Conservation (phyloP, 352 stramenopile genomes). For the Globisporangium barbulae region DNA sequence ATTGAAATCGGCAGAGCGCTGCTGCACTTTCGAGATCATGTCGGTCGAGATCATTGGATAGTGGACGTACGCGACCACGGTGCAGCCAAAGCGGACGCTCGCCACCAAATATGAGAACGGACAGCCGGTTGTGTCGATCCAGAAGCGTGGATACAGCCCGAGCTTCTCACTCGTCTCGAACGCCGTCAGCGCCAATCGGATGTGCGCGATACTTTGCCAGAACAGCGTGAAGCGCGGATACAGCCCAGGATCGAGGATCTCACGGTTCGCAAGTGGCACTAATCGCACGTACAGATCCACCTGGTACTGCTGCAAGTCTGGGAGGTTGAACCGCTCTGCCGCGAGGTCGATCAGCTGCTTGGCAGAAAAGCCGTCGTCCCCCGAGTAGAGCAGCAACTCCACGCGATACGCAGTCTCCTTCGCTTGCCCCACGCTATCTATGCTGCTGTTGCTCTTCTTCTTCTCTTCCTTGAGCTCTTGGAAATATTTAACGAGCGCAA, state of each 20-base stretch:
- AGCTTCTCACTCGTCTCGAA: slow-evolving; percentile 53
- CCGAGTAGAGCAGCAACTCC: slow-evolving; percentile 63
- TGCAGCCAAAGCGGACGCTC: slow-evolving; percentile 76
- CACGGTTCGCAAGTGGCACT: slow-evolving; percentile 64
- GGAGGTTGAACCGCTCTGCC: slow-evolving; percentile 82
- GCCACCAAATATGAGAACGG: slow-evolving; percentile 96
- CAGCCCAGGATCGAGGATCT: slow-evolving; percentile 64
- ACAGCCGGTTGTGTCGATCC: slow-evolving; percentile 97
- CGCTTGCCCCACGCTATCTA: not conserved
- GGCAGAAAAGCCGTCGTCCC: slow-evolving; percentile 66
- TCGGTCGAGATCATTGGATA: slow-evolving; percentile 99
- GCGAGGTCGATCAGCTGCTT: slow-evolving; percentile 74
- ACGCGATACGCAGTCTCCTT: slow-evolving; percentile 17
- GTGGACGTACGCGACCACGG: slow-evolving; percentile 96
- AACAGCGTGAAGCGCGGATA: slow-evolving; percentile 95
- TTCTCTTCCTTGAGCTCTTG: slow-evolving; percentile 16
- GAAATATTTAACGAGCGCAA: slow-evolving; percentile 72
- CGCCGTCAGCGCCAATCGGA: slow-evolving; percentile 88
- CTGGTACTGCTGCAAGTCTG: slow-evolving; percentile 52
- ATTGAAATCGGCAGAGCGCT: slow-evolving; percentile 92
- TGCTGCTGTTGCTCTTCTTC: not conserved
- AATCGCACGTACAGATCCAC: slow-evolving; percentile 64
- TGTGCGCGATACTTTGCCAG: slow-evolving; percentile 94
- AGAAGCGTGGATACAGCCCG: slow-evolving; percentile 82
- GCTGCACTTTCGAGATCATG: slow-evolving; percentile 95